Conservation (phyloP, 83 land plant species). For the Thuja plicata region DNA sequence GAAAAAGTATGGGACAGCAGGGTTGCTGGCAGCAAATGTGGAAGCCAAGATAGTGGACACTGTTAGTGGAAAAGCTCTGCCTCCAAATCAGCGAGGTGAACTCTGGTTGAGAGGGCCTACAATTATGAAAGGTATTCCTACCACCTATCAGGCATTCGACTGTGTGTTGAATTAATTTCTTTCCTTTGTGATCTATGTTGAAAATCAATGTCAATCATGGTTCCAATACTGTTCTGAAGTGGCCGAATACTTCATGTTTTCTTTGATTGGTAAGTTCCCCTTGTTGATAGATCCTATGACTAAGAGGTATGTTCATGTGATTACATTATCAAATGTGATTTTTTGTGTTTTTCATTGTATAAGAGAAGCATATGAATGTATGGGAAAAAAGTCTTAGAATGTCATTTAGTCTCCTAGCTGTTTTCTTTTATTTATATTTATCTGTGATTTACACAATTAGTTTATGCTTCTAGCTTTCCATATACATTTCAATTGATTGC, state of each 20-base stretch:
- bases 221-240: background rate
- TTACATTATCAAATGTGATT: no score
- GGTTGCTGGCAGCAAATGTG: constrained; percentile 49
- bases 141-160: background rate
- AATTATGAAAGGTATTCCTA: constrained; percentile 41
- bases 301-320: no score
- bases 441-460: no score
- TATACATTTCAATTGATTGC: no score
- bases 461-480: no score
- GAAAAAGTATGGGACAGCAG: constrained; percentile 33
- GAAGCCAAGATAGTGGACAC: constrained; percentile 67
- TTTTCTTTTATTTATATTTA: no score
- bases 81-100: constrained; percentile 40
- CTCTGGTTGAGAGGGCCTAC: constrained; percentile 53
- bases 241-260: background rate
- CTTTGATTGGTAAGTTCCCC: no score
- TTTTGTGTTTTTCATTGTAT: no score
- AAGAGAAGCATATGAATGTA: no score
- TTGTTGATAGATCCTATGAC: no score
- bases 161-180: background rate
- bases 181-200: background rate
- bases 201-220: background rate
- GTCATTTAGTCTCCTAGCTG: no score
- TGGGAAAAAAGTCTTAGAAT: no score
- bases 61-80: constrained; percentile 23